Base-by-base conservation (phyloP, 2,329 filamentous ascomycete genomes). In the Cladosporium sp. region DNA sequence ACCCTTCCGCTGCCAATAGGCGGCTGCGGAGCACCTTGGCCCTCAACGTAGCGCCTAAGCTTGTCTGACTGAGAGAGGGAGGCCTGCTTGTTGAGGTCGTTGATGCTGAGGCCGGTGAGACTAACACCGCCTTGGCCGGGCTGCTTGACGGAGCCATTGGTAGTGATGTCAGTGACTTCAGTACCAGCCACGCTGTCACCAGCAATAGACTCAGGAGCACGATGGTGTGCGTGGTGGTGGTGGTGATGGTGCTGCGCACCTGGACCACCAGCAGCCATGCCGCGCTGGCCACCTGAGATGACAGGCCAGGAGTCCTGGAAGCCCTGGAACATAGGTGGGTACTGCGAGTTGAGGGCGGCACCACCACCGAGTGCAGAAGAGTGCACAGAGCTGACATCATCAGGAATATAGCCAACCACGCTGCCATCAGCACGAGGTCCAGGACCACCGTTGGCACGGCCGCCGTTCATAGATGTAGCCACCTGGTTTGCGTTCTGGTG, bases 361-460 rank as follows among this genome's bases (percentile, higher is more conserved):
- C 90, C 90, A 44, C 93, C 93, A 64, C 93, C 93, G 61, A 98
- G 87, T 0, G 93, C 90, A 54, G 93, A 97, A 44, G 94, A 97
- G 78, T 98, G 94, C 55, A 99, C 91, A 2, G 93, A 97, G 10
- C 94, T 98, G 49, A 97, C 93, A 78, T 99, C 95, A 74, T 99
- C 95, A 2, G 94, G 92, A 68, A 99, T 97, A 77, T 96, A 98
- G 18, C 94, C 95, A 73, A 97, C 85, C 76, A 97, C 91, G 3
- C 94, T 98, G 52, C 92, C 91, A 74, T 97, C 94, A 57, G 80
- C 79, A 44, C 78, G 77, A 47, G 75, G 69, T 28, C 64, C 51
- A 44, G 74, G 74, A 51, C 77, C 76, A 63, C 79, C 83, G 38
- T 81, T 80, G 38, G 81, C 81, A 65, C 84, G 83, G 68, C 83